These are phyloP conservation scores for Stephanodiscus triporus DNA, from an alignment of 108 stramenopile species.

Conservation along the genomic window DNA sequence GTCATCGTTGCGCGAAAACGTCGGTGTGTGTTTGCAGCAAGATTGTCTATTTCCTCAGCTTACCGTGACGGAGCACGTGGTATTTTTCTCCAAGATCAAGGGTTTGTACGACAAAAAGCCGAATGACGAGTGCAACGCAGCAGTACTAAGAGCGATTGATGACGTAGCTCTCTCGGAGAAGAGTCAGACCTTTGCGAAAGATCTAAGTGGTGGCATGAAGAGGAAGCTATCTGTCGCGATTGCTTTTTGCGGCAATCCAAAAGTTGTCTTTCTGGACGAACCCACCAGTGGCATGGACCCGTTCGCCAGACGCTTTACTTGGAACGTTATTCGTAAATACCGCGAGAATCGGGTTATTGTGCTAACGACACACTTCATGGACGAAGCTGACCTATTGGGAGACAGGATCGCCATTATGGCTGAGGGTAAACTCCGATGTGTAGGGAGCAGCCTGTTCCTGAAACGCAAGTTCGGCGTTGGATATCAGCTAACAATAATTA, in stretches of 20 bases:
- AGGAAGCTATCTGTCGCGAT: constrained; percentile 88
- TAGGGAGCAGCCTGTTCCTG: constrained; percentile 90
- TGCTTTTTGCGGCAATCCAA: constrained; percentile 85
- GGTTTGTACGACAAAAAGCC: constrained; percentile 65
- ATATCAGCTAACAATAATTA: constrained; percentile 85
- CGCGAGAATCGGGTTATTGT: constrained; percentile 86
- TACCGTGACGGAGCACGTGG: constrained; percentile 89
- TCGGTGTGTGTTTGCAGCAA: constrained; percentile 95
- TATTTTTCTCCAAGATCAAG: constrained; percentile 84
- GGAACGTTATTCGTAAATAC: constrained; percentile 83
- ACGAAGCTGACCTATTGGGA: constrained; percentile 91
- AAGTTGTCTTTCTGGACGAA: constrained; percentile 73
- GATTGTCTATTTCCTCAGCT: constrained; percentile 89
- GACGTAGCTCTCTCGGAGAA: constrained; percentile 85
- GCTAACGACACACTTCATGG: constrained; percentile 98
- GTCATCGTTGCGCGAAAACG: constrained; percentile 61
- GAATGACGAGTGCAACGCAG: constrained; percentile 56
- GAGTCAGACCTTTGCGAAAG: constrained; percentile 70
- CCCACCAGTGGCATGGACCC: constrained; percentile 92
- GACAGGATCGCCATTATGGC: constrained; percentile 97
- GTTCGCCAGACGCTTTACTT: constrained; percentile 82
- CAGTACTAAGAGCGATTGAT: constrained; percentile 62
- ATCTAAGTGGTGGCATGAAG: constrained; percentile 90
- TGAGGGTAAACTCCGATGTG: constrained; percentile 87
- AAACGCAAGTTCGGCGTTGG: constrained; percentile 92